phyloP scores from a whole-genome alignment of 768 basidiomycete genomes.

The Sarcomyxa edulis region DNA sequence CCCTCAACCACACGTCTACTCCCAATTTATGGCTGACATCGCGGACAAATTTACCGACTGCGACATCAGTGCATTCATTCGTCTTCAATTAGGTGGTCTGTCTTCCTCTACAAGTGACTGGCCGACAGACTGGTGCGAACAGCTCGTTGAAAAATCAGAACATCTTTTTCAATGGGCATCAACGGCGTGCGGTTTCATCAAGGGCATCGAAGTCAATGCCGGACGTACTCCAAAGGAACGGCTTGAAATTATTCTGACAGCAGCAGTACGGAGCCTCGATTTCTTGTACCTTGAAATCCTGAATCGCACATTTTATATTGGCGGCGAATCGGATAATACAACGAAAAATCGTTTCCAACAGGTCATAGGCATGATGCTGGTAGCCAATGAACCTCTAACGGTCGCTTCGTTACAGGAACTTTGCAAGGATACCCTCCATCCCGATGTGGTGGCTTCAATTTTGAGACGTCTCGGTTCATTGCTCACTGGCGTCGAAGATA shows the following conservation, averaged over 20 bases:
- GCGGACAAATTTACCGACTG: not conserved
- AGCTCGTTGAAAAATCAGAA: conserved; percentile 19
- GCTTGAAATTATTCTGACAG: too few species aligned
- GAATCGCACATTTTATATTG: conserved; percentile 3
- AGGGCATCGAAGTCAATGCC: conserved; percentile 9
- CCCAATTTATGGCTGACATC: conserved; percentile 10
- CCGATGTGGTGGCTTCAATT: too few species aligned
- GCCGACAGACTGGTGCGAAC: conserved; percentile 15
- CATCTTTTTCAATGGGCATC: conserved; percentile 27
- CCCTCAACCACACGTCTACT: not conserved
- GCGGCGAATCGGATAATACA: not conserved
- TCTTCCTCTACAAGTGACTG: conserved; percentile 6
- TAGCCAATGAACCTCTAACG: conserved; percentile 5
- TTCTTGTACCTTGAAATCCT: conserved; percentile 4
- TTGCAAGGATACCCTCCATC: too few species aligned
- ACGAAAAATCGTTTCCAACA: not conserved
- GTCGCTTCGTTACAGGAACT: not conserved
- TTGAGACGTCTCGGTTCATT: conserved; percentile 14
- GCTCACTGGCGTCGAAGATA: conserved; percentile 11
- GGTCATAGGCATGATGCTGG: conserved; percentile 6
- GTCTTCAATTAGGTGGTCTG: conserved; percentile 2
- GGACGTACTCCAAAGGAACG: not conserved
- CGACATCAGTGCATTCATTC: conserved; percentile 9
- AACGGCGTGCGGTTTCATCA: conserved; percentile 21
- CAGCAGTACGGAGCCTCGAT: conserved; percentile 6